Evolutionary conservation across 75 land plant genomes (phyloP).

Genomic region (Larix kaempferi): DNA sequence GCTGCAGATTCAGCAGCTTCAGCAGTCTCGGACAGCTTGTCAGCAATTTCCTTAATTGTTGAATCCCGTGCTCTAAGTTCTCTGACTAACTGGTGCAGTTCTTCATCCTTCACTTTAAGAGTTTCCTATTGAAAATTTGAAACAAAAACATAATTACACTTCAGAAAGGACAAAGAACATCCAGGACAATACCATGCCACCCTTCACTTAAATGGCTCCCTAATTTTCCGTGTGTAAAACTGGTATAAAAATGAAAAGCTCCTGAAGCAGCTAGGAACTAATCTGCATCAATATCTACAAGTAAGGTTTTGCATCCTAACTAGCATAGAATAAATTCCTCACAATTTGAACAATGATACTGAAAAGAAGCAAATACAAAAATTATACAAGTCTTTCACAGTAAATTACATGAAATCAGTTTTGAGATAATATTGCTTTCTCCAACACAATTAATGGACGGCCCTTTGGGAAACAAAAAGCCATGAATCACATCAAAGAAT

Average conservation of each 20-base stretch:
- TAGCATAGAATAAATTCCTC: neutral
- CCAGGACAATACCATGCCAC: neutral
- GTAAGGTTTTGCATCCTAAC: neutral
- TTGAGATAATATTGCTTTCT: neutral
- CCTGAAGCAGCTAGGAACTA: neutral
- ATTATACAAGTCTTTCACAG: neutral
- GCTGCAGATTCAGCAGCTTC: constrained; percentile 98
- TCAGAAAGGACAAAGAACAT: neutral
- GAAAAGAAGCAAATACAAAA: neutral
- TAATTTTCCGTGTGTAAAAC: neutral
- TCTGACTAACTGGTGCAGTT: constrained; percentile 75
- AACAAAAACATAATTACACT: too few species aligned
- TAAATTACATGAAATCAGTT: neutral
- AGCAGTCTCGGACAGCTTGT: constrained; percentile 91
- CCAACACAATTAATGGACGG: neutral
- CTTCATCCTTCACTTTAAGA: constrained; percentile 93
- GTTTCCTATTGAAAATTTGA: constrained; percentile 60
- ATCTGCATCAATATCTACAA: neutral
- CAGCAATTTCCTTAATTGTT: constrained; percentile 92
- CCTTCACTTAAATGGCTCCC: neutral
- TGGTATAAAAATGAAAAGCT: neutral
- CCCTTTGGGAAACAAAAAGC: too few species aligned
- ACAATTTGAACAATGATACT: neutral
- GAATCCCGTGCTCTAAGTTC: constrained; percentile 87
- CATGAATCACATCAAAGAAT: too few species aligned